phyloP scores from a whole-genome alignment of 2,329 filamentous ascomycete genomes.

The Neofusicoccum sp. region DNA sequence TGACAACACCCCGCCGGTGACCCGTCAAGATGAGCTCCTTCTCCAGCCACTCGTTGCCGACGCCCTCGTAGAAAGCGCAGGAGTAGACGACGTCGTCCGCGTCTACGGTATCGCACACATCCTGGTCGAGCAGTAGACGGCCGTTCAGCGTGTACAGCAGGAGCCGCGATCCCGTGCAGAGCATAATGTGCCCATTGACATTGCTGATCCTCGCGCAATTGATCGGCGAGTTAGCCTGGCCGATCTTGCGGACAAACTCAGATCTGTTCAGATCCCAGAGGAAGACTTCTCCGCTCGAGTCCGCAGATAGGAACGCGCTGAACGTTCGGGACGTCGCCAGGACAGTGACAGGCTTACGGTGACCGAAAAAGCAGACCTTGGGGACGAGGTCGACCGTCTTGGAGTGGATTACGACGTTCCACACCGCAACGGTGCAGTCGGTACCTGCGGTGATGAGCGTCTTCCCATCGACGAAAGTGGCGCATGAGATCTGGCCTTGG shows the following conservation, averaged over 20 bases:
- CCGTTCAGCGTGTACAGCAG: slow-evolving; percentile 88
- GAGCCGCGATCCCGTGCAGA: slow-evolving; percentile 76
- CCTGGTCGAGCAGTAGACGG: slow-evolving; percentile 77
- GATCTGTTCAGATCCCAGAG: slow-evolving; percentile 94
- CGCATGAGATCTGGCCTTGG: slow-evolving; percentile 82
- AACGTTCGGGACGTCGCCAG: slow-evolving; percentile 87
- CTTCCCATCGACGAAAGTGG: slow-evolving; percentile 84
- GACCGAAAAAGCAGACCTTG: slow-evolving; percentile 82
- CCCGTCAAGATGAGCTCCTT: slow-evolving; percentile 86
- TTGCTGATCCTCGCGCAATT: slow-evolving; percentile 88
- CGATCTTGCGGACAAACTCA: slow-evolving; percentile 70
- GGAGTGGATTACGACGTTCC: slow-evolving; percentile 70
- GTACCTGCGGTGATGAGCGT: slow-evolving; percentile 90
- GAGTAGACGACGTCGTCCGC: slow-evolving; percentile 70
- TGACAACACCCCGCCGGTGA: slow-evolving; percentile 80
- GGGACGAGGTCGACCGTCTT: slow-evolving; percentile 72
- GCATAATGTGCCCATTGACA: slow-evolving; percentile 83
- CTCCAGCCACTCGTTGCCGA: slow-evolving; percentile 88
- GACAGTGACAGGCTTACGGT: slow-evolving; percentile 78
- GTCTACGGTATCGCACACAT: slow-evolving; percentile 69
- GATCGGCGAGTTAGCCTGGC: slow-evolving; percentile 32
- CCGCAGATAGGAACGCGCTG: slow-evolving; percentile 83
- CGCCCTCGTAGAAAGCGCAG: slow-evolving; percentile 91
- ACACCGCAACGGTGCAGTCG: slow-evolving; percentile 88
- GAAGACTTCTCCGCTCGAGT: slow-evolving; percentile 78